Evolutionary conservation across 2,329 filamentous ascomycete genomes (phyloP), one percentile per base, ranked within the genome.

Genomic region (Colletotrichum sp.): DNA sequence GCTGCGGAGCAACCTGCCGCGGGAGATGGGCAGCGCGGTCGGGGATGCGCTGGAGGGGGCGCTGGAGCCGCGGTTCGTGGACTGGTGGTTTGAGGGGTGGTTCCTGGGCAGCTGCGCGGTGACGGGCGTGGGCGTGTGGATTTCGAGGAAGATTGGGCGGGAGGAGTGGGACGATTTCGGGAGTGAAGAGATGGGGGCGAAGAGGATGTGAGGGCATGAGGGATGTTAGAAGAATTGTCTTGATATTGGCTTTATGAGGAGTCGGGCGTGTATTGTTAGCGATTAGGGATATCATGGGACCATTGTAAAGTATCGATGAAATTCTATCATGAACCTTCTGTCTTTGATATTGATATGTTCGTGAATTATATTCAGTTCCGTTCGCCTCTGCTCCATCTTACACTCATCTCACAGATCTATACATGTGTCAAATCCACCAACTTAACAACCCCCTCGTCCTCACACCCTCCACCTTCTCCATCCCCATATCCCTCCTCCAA

Each of bases 51-150:
- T 98, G 34, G 93, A 95, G 59, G 94, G 94, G 24, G 94, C 95
- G 18, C 87, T 98, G 10, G 93, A 95, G 80, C 91, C 92, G 8
- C 88, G 88, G 0, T 95, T 95, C 80, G 93, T 95, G 7, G 93
- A 98, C 80, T 89, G 91, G 34, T 98, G 95, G 95, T 98, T 98
- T 79, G 95, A 98, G 83, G 93, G 92, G 9, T 96, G 95, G 93
- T 98, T 98, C 83, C 84, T 98, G 72, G 82, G 92, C 4, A 93
- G 93, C 7, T 94, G 93, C 77, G 86, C 88, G 1, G 81, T 90
- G 15, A 97, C 95, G 2, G 92, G 89, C 2, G 81, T 90, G n/a
- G 95, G 94, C 0, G 92, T 98, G 26, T 95, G 93, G 89, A 82
- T 96, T 6, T 94, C 94, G 1, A 89, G 92, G 77, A 93, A 91